Conservation (phyloP, 2,329 filamentous ascomycete genomes). For the Diaporthe sp. region DNA sequence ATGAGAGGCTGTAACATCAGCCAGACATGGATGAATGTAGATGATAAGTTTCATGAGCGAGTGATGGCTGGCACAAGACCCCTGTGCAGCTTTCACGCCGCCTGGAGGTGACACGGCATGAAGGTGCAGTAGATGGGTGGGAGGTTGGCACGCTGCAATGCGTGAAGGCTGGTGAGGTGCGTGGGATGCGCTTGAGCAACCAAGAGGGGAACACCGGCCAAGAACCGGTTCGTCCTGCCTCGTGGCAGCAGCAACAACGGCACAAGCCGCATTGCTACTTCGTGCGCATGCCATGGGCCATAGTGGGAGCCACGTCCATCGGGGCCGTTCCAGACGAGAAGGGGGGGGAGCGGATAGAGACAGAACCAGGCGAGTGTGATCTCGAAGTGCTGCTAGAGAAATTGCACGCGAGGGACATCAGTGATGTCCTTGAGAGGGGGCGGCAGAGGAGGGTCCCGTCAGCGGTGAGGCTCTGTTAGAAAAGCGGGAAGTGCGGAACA, state of each 20-base stretch:
- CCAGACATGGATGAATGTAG: not conserved
- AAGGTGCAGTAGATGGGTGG: not conserved
- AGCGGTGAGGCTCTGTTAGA: not conserved
- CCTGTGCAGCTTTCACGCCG: not conserved
- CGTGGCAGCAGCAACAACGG: not conserved
- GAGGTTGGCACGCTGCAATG: not conserved
- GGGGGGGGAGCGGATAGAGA: no score
- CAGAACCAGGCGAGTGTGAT: not conserved
- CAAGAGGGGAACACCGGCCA: not conserved
- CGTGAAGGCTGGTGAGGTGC: not conserved
- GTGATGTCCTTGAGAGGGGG: not conserved
- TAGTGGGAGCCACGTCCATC: not conserved
- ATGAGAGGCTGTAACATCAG: not conserved
- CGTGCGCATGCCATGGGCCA: no score
- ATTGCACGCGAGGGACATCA: not conserved
- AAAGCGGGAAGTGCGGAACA: not conserved
- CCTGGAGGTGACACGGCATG: not conserved
- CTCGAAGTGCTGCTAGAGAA: not conserved
- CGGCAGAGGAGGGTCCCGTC: not conserved
- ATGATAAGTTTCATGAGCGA: not conserved
- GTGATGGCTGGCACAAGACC: not conserved
- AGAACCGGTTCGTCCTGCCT: constrained; percentile 12
- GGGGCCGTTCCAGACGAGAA: not conserved
- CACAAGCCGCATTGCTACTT: not conserved
- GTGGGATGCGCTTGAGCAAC: not conserved